Base-by-base conservation (phyloP, 2,329 filamentous ascomycete species). In the Epichloe aotearoae region DNA sequence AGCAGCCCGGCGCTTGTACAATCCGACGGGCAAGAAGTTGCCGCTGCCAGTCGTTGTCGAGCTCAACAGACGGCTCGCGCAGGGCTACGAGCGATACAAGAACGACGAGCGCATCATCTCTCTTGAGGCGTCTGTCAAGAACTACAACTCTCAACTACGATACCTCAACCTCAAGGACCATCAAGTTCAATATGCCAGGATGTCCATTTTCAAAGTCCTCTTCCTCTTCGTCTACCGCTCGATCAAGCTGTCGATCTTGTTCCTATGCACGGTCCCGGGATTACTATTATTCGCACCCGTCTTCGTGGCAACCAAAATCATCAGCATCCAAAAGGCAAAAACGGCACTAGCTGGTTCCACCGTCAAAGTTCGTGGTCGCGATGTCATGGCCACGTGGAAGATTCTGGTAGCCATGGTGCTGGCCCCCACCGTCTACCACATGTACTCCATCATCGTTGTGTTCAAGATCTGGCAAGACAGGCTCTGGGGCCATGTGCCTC, bases 341-440 rank as follows among this genome's bases (percentile, higher is more conserved):
- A 84, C 89, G 66, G 89, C 89, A 2, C 73, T 95, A 52, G 88
- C 88, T 15, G 88, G 84, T 14, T 94, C 87, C 5, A 85, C 84
- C 1, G 89, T 95, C 65, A 95, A 95, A 69, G 80, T 95, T 51
- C 83, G 89, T 63, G 89, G 86, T 20, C 80, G 83, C 53, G 89
- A 95, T 65, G 89, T 95, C 50, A 89, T 95, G 75, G 88, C 88
- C 0, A 95, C 89, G 0, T 95, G 89, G 89, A 95, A 95, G 67
- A 79, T 95, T 17, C 76, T 95, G 36, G 88, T 95, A n/a, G 83
- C 88, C 8, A 75, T 94, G 64, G 87, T 85, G 1, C 79, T 95
- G 52, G 86, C 88, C 1, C 89, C 89, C 0, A 76, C 86, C 15
- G 74, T 95, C 3, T 94, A 95, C 68, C 82, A 87, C 58, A 77